Evolutionary conservation across 2,329 filamentous ascomycete species (phyloP).

Genomic region (Trichoderma arundinaceum): DNA sequence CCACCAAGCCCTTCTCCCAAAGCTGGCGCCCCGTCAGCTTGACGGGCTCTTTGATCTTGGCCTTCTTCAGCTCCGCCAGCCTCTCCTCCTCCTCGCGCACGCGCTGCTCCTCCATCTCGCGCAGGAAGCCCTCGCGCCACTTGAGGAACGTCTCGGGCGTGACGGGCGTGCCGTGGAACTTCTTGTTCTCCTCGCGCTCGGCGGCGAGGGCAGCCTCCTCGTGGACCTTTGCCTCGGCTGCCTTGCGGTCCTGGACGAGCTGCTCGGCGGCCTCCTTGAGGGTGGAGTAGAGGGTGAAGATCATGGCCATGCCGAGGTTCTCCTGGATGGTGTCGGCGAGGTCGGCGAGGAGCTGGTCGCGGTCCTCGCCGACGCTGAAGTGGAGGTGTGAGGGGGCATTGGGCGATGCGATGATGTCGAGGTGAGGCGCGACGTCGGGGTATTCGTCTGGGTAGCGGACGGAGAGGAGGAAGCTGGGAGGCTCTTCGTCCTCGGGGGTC

Average conservation of each 20-base stretch:
- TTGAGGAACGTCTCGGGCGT: constrained; percentile 83
- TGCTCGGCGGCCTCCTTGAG: constrained; percentile 91
- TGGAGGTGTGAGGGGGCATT: constrained; percentile 71
- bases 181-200: constrained; percentile 93
- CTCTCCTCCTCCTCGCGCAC: constrained; percentile 74
- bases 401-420: constrained; percentile 78
- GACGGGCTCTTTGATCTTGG: constrained; percentile 74
- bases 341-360: constrained; percentile 70
- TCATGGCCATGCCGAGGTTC: constrained; percentile 96
- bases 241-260: constrained; percentile 75
- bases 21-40: constrained; percentile 75
- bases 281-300: constrained; percentile 86
- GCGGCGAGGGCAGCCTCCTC: constrained; percentile 62
- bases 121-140: constrained; percentile 79
- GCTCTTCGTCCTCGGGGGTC: constrained; percentile 61
- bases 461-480: constrained; percentile 77
- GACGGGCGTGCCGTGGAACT: constrained; percentile 90
- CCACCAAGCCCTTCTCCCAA: constrained; percentile 75
- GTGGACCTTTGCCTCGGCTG: constrained; percentile 62
- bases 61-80: constrained; percentile 81
- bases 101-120: constrained; percentile 80
- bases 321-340: constrained; percentile 82
- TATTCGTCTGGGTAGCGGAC: constrained; percentile 91
- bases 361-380: constrained; percentile 83
- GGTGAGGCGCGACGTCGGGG: constrained; percentile 81